These are phyloP conservation scores for Sedum album DNA, from an alignment of 164 flowering plant species.

Conservation along the genomic window DNA sequence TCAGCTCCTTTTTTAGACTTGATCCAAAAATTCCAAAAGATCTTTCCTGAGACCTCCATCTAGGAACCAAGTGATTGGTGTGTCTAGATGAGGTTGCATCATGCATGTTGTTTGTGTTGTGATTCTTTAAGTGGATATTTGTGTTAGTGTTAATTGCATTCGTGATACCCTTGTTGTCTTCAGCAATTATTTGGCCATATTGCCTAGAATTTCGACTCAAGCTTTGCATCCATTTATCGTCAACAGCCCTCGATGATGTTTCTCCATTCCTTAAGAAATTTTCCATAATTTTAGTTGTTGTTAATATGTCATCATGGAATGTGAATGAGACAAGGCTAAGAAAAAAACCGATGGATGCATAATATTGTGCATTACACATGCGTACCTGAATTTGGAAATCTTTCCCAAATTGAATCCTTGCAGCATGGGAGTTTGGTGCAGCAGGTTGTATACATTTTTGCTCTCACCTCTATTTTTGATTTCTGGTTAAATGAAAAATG, in stretches of 20 bases:
- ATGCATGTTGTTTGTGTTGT: not conserved
- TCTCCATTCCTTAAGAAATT: not conserved
- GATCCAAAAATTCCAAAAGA: not conserved
- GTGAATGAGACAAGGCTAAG: not conserved
- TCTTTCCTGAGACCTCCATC: not conserved
- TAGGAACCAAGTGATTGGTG: constrained; percentile 2
- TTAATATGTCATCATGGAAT: not conserved
- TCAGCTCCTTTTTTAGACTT: not conserved
- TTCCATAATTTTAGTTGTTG: not conserved
- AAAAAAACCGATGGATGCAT: not conserved
- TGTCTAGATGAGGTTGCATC: not conserved
- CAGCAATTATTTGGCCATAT: not conserved
- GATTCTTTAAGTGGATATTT: not conserved
- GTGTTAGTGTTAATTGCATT: not conserved
- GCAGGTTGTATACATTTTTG: constrained; percentile 37
- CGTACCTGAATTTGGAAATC: constrained; percentile 28
- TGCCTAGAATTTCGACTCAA: not conserved
- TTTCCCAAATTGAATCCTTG: constrained; percentile 31
- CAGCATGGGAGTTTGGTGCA: constrained; percentile 49
- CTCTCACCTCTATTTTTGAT: constrained; percentile 25
- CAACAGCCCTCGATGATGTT: constrained; percentile 1
- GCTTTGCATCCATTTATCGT: not conserved
- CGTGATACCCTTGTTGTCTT: not conserved
- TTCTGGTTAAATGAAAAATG: not conserved
- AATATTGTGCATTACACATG: not conserved